A percentile compares a stretch with the other conserved stretches of the same genome.
Evolutionary conservation across 768 basidiomycete genomes (phyloP).

Genomic region (Mycena epipterygia): DNA sequence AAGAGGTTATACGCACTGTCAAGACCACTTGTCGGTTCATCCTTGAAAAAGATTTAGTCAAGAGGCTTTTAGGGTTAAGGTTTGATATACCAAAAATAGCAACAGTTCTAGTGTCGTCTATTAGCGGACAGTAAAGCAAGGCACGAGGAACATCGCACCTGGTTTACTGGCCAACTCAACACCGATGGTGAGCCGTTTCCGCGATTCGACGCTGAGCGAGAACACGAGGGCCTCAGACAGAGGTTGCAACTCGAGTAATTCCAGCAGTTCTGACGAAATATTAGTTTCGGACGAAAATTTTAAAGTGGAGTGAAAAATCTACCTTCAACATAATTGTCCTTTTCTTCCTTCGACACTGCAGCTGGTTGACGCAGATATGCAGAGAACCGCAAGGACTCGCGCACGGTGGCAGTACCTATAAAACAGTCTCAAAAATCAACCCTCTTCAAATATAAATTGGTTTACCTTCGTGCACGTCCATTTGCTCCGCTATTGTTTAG

Average conservation of each 20-base stretch:
- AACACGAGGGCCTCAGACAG: slow-evolving; percentile 86
- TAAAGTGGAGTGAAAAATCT: neutral
- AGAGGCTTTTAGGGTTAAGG: neutral
- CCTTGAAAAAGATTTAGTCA: slow-evolving; percentile 59
- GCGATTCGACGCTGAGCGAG: slow-evolving; percentile 74
- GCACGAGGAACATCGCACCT: neutral
- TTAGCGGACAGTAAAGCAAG: neutral
- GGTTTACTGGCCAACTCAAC: slow-evolving; percentile 94
- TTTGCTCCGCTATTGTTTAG: slow-evolving; percentile 73
- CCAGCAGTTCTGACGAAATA: slow-evolving; percentile 69
- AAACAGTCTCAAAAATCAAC: neutral
- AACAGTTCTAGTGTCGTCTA: slow-evolving; percentile 66
- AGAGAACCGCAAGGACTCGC: slow-evolving; percentile 89
- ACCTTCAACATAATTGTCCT: slow-evolving; percentile 79
- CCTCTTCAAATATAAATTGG: neutral
- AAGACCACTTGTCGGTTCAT: slow-evolving; percentile 61
- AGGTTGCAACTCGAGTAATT: slow-evolving; percentile 87
- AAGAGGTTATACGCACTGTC: slow-evolving; percentile 46
- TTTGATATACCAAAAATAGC: slow-evolving; percentile 46
- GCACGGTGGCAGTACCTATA: slow-evolving; percentile 78
- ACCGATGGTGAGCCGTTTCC: slow-evolving; percentile 92
- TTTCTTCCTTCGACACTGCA: slow-evolving; percentile 75
- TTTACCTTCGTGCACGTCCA: slow-evolving; percentile 82
- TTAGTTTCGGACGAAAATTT: neutral
- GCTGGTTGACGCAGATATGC: slow-evolving; percentile 87